phyloP scores from a whole-genome alignment of 768 basidiomycete species.

The Leccinum sublutescens region DNA sequence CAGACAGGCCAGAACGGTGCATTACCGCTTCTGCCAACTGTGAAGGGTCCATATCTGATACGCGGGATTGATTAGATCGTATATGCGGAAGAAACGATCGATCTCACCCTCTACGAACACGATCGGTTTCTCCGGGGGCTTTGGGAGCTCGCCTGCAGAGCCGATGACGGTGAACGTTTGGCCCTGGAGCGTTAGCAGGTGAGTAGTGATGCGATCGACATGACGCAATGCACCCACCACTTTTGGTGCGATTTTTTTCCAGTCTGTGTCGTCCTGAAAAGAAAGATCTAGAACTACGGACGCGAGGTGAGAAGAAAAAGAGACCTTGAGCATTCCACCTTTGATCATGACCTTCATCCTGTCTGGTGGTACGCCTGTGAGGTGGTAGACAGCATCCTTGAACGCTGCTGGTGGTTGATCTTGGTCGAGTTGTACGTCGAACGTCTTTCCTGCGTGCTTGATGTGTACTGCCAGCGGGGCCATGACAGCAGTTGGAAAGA shows the following conservation, averaged over 20 bases:
- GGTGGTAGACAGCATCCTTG: slow-evolving; percentile 78
- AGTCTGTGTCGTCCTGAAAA: slow-evolving; percentile 80
- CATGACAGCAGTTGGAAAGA: slow-evolving; percentile 41
- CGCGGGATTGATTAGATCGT: slow-evolving; percentile 15
- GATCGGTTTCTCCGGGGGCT: slow-evolving; percentile 74
- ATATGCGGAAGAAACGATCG: neutral
- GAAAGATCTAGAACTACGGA: neutral
- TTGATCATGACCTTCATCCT: slow-evolving; percentile 99
- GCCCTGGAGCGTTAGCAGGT: slow-evolving; percentile 46
- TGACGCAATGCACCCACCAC: slow-evolving; percentile 45
- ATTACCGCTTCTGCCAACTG: slow-evolving; percentile 79
- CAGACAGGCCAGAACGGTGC: neutral
- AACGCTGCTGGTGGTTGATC: slow-evolving; percentile 68
- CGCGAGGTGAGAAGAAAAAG: neutral
- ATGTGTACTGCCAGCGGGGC: slow-evolving; percentile 72
- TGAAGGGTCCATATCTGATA: slow-evolving; percentile 78
- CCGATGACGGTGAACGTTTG: slow-evolving; percentile 95
- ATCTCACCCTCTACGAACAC: slow-evolving; percentile 81
- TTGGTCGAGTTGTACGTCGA: slow-evolving; percentile 70
- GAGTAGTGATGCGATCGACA: neutral
- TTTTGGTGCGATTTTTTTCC: slow-evolving; percentile 83
- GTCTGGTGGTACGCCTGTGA: slow-evolving; percentile 84
- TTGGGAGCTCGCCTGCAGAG: slow-evolving; percentile 87
- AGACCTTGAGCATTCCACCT: slow-evolving; percentile 84
- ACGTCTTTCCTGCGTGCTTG: slow-evolving; percentile 85